Evolutionary conservation across 306 rosid genomes (phyloP), one percentile per base, ranked within the genome.

Genomic region (Comarum palustre): DNA sequence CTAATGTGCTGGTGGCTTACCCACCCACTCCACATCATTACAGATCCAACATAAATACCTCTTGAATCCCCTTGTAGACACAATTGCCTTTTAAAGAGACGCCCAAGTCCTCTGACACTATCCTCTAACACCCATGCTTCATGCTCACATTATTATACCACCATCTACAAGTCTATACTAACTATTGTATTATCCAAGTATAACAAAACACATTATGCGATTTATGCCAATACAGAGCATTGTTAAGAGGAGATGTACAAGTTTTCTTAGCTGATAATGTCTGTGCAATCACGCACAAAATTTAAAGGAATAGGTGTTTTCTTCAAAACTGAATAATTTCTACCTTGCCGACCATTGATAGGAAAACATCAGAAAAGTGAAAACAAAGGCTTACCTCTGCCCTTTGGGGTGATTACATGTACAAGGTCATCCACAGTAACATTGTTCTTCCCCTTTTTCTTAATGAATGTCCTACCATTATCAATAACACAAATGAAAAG

Each of bases 391-490:
- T 73, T 74, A 88, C 98, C 96, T 87, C 98, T 87, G 65, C 96
- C 98, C 83, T 84, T 92, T 4, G 96, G 98, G 73, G 96, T 92
- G 68, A 92, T 92, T 76, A 87, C 86, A 73, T 84, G 95, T 45
- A 92, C 79, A 77, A 92, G 93, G 75, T 92, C 96, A 69, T 92
- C 98, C 58, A 92, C 87, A 6, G 90, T 90, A 48, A 92, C 93
- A 79, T 80, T 88, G 66, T 85, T 88, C 84, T 92, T 85, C 78
- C 98, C 98, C 64, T 92, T 90, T 85, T 88, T 92, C 90, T 85
- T 90, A 41, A 92, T 86, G 75, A 84, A 82, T 45, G 90, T 83
- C 81, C 98, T 90, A 75, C 27, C 19, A 19, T 67, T 12, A 34
- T 10, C 24, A 73, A 57, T 20, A 68, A 39, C 1, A 22, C 51